These are phyloP conservation scores for Apocynum venetum DNA, from an alignment of 257 asterid genomes.

Conservation along the genomic window DNA sequence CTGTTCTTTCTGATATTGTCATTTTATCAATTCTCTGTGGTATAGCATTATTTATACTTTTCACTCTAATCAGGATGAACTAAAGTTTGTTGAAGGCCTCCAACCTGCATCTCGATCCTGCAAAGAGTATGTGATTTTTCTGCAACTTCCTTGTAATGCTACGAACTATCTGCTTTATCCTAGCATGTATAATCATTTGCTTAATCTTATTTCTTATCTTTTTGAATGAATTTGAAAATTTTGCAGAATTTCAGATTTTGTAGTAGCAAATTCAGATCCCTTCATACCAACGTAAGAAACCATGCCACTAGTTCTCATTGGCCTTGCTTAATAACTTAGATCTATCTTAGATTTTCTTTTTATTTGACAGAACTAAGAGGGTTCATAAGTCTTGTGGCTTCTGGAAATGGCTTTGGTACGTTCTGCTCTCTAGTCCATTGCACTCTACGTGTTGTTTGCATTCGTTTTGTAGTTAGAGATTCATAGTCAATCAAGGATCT, in stretches of 20 bases:
- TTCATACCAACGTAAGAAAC: slow-evolving; percentile 61
- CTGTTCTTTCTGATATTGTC: not conserved
- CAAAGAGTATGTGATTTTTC: slow-evolving; percentile 59
- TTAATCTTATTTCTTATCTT: not conserved
- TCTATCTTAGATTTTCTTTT: slow-evolving; percentile 7
- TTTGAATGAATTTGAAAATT: slow-evolving; percentile 15
- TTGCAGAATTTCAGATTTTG: slow-evolving; percentile 63
- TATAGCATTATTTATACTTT: not conserved
- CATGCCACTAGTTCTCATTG: not conserved
- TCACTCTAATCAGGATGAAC: slow-evolving; percentile 58
- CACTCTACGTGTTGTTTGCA: not conserved
- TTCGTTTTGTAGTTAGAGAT: slow-evolving; percentile 5
- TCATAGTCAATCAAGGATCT: not conserved
- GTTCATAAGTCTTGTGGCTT: slow-evolving; percentile 40
- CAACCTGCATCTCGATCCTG: slow-evolving; percentile 67
- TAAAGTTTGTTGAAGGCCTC: slow-evolving; percentile 60
- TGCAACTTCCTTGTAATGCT: not conserved
- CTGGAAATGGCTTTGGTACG: slow-evolving; percentile 83
- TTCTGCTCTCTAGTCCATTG: not conserved
- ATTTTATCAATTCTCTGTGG: not conserved
- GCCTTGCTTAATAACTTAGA: not conserved
- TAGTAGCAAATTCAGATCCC: slow-evolving; percentile 60
- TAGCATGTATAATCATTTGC: not conserved
- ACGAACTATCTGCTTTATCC: not conserved
- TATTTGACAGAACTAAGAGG: slow-evolving; percentile 45